Evolutionary conservation across 345 rosid genomes (phyloP), one percentile per base, ranked within the genome.

Genomic region (Lumnitzera racemosa): DNA sequence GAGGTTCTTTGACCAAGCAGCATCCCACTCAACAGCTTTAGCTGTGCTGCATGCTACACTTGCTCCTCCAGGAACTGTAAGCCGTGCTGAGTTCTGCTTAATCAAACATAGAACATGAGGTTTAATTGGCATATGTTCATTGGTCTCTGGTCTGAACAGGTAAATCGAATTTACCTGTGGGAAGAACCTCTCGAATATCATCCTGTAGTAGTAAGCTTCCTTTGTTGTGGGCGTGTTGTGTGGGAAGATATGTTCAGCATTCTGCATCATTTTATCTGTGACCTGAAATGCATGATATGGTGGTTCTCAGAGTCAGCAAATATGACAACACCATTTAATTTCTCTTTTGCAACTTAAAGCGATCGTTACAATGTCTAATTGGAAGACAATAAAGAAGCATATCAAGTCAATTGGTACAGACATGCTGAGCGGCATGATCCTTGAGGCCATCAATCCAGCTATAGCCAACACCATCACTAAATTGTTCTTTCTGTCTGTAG

Each of bases 371-470:
- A 29, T 29, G 0, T 5, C 10, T 7, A 9, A 36, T 36, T 36
- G 43, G 7, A 36, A 55, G 56, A 16, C 14, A 52, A 20, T 4
- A 51, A 55, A 50, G 11, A 25, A 61, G 16, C 23, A 59, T 59
- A 12, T 36, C 46, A 15, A 29, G 27, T 16, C 27, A 11, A 13
- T 13, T 23, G 20, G 4, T 12, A 12, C n/a, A 23, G 78, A 91
- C 96, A 73, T 85, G 83, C 69, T 52, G 56, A 23, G 76, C 80
- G 62, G 98, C 91, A 60, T 92, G 97, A 24, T 83, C 86, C 72
- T 89, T 87, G 55, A 92, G 91, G 24, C 98, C 97, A 78, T 89
- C 98, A 16, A 92, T 92, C 98, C 98, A 92, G 61, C 97, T 87
- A 53, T 89, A 92, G 49, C 97, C 96, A 31, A 92, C 98, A 29